Percentiles rank a stretch among this genome's conserved stretches.
Conservation (phyloP, 306 rosid species). For the Castanea sativa region DNA sequence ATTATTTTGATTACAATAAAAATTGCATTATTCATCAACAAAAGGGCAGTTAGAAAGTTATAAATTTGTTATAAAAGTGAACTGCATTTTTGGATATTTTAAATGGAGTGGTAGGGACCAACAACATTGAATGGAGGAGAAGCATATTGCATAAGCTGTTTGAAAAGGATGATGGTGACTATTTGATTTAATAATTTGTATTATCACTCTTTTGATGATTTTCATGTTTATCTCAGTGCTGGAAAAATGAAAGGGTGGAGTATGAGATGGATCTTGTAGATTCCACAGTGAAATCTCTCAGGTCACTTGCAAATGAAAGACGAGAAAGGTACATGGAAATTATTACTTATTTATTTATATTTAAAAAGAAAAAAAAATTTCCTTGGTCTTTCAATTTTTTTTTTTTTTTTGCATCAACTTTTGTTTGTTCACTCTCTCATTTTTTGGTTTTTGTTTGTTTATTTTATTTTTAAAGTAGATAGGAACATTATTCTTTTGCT, state of each 20-base stretch:
- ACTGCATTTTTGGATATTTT: no score
- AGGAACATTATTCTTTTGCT: neutral
- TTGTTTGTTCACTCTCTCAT: neutral
- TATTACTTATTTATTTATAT: neutral
- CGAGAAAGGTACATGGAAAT: constrained; percentile 68
- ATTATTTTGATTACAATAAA: no score
- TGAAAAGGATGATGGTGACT: neutral
- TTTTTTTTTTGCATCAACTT: neutral
- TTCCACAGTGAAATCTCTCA: constrained; percentile 65
- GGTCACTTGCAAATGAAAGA: constrained; percentile 90
- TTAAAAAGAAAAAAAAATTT: neutral
- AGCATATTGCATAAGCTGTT: neutral
- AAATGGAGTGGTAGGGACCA: no score
- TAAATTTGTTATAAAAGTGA: no score
- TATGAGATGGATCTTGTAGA: constrained; percentile 70
- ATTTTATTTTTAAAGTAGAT: neutral
- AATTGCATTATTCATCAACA: no score
- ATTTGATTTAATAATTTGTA: neutral
- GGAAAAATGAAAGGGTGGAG: constrained; percentile 78
- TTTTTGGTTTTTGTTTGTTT: neutral
- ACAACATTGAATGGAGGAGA: no score
- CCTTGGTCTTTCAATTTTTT: neutral
- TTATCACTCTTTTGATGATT: neutral
- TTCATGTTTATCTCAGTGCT: constrained; percentile 41
- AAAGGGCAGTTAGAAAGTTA: no score